These are phyloP conservation scores for Plasmodium adleri DNA, from an alignment of 169 alveolate genomes.

Conservation along the genomic window DNA sequence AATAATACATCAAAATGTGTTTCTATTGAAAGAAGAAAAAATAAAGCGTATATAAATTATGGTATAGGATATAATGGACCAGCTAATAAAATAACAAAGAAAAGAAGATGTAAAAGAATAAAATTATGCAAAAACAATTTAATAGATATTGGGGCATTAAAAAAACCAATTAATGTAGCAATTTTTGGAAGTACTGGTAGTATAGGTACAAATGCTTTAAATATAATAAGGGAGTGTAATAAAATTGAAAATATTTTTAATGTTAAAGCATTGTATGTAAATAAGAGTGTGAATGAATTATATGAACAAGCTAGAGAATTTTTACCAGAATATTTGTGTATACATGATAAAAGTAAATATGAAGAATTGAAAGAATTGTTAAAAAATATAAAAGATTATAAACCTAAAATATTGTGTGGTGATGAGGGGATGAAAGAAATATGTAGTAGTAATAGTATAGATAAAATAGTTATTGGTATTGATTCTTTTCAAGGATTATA, in stretches of 20 bases:
- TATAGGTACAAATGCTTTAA: slow-evolving; percentile 88
- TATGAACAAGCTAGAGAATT: slow-evolving; percentile 81
- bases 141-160: neutral
- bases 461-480: slow-evolving; percentile 86
- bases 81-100: neutral
- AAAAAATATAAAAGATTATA: slow-evolving; percentile 22
- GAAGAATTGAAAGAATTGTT: slow-evolving; percentile 71
- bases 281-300: slow-evolving; percentile 76
- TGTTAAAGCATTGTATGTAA: slow-evolving; percentile 88
- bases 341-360: slow-evolving; percentile 59
- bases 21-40: neutral
- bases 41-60: slow-evolving; percentile 21
- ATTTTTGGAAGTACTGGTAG: slow-evolving; percentile 89
- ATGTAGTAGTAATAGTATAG: slow-evolving; percentile 79
- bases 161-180: slow-evolving; percentile 36
- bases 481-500: slow-evolving; percentile 91
- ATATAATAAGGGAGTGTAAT: slow-evolving; percentile 79
- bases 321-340: slow-evolving; percentile 81
- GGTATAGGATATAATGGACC: neutral
- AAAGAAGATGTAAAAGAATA: neutral
- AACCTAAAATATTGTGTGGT: slow-evolving; percentile 77
- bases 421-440: slow-evolving; percentile 79
- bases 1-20: neutral
- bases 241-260: slow-evolving; percentile 74
- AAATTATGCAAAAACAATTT: slow-evolving; percentile 1